Evolutionary conservation across 129 eudicot genomes (phyloP), one percentile per base, ranked within the genome.

Genomic region (Chrysanthemum makinoi): DNA sequence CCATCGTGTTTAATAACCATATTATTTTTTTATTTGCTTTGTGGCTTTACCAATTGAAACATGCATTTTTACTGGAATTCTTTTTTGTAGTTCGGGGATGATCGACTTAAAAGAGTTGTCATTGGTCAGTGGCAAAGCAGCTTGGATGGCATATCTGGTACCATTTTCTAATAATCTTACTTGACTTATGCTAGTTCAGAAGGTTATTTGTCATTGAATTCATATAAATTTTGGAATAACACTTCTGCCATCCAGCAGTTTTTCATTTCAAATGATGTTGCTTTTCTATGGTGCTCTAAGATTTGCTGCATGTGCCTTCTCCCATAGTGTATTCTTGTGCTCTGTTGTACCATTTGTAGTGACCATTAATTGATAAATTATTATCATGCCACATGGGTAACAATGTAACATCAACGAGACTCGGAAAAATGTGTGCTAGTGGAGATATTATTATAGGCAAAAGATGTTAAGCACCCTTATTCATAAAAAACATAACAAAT

Each of bases 131-230:
- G 98, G 98, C 58, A 89, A 92, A 82, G 98, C 96, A 70, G 96
- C 98, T 68, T 92, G 98, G 98, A 89, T 92, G 98, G 95, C 86
- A 67, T 92, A 92, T 86, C 83, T 92, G 98, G 98, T 92, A 86
- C 74, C 63, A 8, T 53, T 64, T 62, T 67, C 64, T 54, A 70
- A 58, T 33, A 64, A 28, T 62, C 30, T 5, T 6, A 47, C 56
- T 51, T 63, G 24, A 35, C 22, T 43, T 43, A 39, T 68, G 55
- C 4, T 18, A 65, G 56, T 69, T 56, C 60, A 22, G 33, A 69
- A 53, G 18, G 2, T 6, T 6, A 39, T 39, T 39, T 39, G 10
- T 8, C 46, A 39, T 39, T 35, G 35, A 35, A 7, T 35, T 35
- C 9, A 35, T 35, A 35, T 10, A 35, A 35, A 35, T 6, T 35